Evolutionary conservation across 108 stramenopile species (phyloP).

Genomic region (Nitzschia putrida): DNA sequence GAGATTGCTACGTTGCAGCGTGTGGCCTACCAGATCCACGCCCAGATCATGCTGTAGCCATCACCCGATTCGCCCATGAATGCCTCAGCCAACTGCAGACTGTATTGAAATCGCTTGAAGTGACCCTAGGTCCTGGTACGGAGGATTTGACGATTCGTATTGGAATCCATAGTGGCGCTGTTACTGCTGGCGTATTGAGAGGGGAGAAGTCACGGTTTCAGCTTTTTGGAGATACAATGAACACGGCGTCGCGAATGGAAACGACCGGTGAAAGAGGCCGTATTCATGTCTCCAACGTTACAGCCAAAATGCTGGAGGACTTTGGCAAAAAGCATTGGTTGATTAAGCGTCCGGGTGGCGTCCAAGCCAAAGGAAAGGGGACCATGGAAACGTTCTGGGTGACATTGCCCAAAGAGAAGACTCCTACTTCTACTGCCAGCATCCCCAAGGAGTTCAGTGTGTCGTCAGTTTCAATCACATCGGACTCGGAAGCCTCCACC

Average conservation of each 20-base stretch:
- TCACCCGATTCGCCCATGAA: conserved; percentile 4
- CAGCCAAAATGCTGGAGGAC: conserved; percentile 45
- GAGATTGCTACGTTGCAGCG: conserved; percentile 22
- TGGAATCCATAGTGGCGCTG: conserved; percentile 59
- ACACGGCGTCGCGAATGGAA: conserved; percentile 63
- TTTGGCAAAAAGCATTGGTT: conserved; percentile 49
- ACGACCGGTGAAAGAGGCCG: conserved; percentile 39
- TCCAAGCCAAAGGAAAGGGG: conserved; percentile 68
- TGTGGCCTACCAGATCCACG: conserved; percentile 10
- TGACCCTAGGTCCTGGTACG: conserved; percentile 16
- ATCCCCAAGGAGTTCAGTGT: too few relatives aligned
- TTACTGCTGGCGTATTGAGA: conserved; percentile 61
- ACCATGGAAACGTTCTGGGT: conserved; percentile 58
- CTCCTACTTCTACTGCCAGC: too few relatives aligned
- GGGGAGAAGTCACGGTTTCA: conserved; percentile 52
- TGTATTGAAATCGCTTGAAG: conserved; percentile 4
- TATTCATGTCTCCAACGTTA: conserved; percentile 57
- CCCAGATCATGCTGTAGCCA: conserved; percentile 14
- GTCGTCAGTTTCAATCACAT: too few relatives aligned
- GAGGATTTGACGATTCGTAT: conserved; percentile 11
- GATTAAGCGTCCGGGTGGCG: conserved; percentile 30
- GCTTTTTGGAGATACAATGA: conserved; percentile 74
- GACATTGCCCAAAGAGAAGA: too few relatives aligned
- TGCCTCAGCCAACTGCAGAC: neutral
- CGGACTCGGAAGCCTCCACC: too few relatives aligned